These are phyloP conservation scores for Xylariales sp. DNA, from an alignment of 2,329 filamentous ascomycete genomes.

Conservation along the genomic window DNA sequence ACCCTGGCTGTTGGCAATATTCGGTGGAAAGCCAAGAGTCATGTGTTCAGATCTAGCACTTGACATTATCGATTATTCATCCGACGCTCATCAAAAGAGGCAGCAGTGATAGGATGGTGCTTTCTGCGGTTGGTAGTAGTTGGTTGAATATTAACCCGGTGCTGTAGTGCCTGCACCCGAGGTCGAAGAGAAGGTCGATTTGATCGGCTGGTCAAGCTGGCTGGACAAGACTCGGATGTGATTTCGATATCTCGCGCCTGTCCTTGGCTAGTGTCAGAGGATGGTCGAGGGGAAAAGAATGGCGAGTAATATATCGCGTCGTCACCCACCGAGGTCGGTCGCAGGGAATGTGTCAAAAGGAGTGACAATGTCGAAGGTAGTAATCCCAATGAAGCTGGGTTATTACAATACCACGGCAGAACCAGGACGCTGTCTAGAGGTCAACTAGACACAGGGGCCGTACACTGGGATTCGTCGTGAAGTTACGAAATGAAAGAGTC, in stretches of 20 bases:
- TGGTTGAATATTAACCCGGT: slow-evolving; percentile 12
- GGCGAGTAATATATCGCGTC: slow-evolving; percentile 8
- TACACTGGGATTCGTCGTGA: slow-evolving; percentile 3
- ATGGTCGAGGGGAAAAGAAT: background rate
- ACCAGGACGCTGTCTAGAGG: slow-evolving; percentile 10
- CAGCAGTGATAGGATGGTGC: slow-evolving; percentile 18
- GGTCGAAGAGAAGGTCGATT: slow-evolving; percentile 10
- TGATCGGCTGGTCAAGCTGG: background rate
- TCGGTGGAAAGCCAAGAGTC: slow-evolving; percentile 75
- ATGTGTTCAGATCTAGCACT: slow-evolving; percentile 81
- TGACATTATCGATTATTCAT: slow-evolving; percentile 88
- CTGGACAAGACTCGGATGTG: too few relatives aligned
- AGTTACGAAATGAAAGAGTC: slow-evolving; percentile 1
- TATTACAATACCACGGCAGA: slow-evolving; percentile 13
- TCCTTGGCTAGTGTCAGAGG: too few relatives aligned
- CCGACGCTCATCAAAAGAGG: slow-evolving; percentile 41
- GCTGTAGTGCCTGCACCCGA: too few relatives aligned
- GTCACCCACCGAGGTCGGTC: slow-evolving; percentile 2
- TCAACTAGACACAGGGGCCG: slow-evolving; percentile 10
- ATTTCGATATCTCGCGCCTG: too few relatives aligned
- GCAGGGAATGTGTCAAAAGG: slow-evolving; percentile 8
- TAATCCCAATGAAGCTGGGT: slow-evolving; percentile 9
- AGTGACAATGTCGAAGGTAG: slow-evolving; percentile 14
- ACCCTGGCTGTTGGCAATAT: slow-evolving; percentile 62
- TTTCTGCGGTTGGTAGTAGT: slow-evolving; percentile 23